Evolutionary conservation across 73 alveolate species (phyloP).

Genomic region (Stentor roeselii): DNA sequence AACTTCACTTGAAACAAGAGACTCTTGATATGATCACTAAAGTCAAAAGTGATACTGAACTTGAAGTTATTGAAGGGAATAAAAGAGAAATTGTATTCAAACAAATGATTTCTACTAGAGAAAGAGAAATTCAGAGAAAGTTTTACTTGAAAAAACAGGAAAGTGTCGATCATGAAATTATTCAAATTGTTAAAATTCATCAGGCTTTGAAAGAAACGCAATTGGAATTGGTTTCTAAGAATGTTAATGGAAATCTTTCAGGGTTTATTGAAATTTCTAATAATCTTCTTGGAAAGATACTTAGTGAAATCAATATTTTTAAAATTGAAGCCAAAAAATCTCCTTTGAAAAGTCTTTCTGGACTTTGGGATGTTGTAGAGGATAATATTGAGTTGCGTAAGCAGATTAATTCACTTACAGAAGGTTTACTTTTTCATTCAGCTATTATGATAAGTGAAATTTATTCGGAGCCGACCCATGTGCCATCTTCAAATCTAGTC

Average conservation of each 20-base stretch:
- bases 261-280: background rate
- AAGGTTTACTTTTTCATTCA: constrained; percentile 15
- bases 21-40: background rate
- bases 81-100: constrained; percentile 14
- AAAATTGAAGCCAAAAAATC: constrained; percentile 1
- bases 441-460: background rate
- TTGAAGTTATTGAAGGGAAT: background rate
- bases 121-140: background rate
- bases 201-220: constrained; percentile 19
- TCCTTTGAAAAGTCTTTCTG: background rate
- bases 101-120: constrained; percentile 16
- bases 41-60: background rate
- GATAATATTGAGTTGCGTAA: background rate
- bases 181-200: background rate
- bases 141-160: constrained; percentile 1
- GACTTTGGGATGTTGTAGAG: background rate
- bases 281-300: background rate
- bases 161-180: constrained; percentile 1
- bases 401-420: background rate
- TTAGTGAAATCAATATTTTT: background rate
- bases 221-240: background rate
- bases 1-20: background rate
- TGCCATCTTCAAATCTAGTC: background rate
- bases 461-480: background rate
- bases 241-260: background rate